Evolutionary conservation across 2,329 filamentous ascomycete species (phyloP), one percentile per base, ranked within the genome.

Genomic region (Aureobasidium musti): DNA sequence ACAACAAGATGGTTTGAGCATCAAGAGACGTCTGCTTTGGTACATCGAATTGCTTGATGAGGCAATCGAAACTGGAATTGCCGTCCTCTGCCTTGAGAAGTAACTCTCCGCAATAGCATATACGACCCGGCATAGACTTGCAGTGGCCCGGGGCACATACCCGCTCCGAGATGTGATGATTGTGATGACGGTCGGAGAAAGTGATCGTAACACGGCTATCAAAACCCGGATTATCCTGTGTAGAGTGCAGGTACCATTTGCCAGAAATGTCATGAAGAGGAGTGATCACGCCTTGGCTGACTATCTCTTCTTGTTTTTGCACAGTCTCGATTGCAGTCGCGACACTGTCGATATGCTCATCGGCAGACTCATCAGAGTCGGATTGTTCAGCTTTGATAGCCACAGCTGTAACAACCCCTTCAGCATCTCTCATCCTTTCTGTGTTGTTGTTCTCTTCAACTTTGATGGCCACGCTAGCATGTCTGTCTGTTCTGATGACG

Each of bases 111-210:
- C 53, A 57, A 23, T 57, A 30, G 5, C 8, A 19, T 1, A 3
- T 43, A 1, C 30, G 53, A 3, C 1, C 8, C 2, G n/a, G 7
- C 1, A 4, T 39, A 14, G 53, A 11, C 6, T 41, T 43, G 53
- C 53, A 57, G 14, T 57, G 53, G 8, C 53, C 53, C 4, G 53
- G 53, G 19, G 53, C 53, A 57, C 53, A 56, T 35, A 28, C 28
- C 8, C 4, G n/a, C 21, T 56, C 53, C 2, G 35, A 1, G n/a
- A 0, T 5, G 2, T 19, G n/a, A 26, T 57, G 53, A 1, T 41
- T 23, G 6, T 28, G n/a, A 0, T 21, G 53, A 8, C 30, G 4
- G 19, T 3, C 17, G n/a, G 2, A 23, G 33, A 54, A 39, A 1
- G 52, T 19, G 3, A 54, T 21, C 2, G 2, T 2, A 33, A 39